Base-by-base conservation (phyloP, 2,329 filamentous ascomycete genomes). In the Pestalotiopsis sp. region DNA sequence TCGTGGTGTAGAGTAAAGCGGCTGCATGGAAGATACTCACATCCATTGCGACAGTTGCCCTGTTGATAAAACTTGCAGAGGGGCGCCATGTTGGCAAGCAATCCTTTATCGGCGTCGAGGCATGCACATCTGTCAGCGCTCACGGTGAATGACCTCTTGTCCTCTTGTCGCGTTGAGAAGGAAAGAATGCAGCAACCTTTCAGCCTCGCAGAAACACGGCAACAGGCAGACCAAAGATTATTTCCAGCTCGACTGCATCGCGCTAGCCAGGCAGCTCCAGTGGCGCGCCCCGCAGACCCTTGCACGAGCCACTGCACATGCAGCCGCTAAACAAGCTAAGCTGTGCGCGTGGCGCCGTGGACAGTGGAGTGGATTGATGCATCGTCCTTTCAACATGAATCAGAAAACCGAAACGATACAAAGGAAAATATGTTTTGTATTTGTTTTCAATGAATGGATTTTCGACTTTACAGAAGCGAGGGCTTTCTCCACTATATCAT, bases 31-130 rank as follows among this genome's bases (percentile, higher is more conserved):
- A 14, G 55, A 59, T 14, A 69, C 84, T 71, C 82, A 91, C 90
- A 83, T 80, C 91, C 91, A 76, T 86, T 89, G 74, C 82, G 88
- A 82, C 91, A 94, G 71, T 83, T 84, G 58, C 90, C 90, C 76
- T 90, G 85, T 76, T 87, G 85, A 75, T 85, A 93, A 78, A 88
- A 93, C 71, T 80, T 85, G 82, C 91, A 93, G 67, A 91, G 76
- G 38, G 76, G 76, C 60, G 76, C 75, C 83, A 84, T 78, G n/a
- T 38, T 62, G 55, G 68, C 58, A 45, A 11, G 64, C 39, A 31
- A 36, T 41, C 17, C 20, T 64, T 6, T 25, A 12, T 64, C 13
- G n/a, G 12, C 20, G 9, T 36, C n/a, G 6, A 39, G 25, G 38
- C 20, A 64, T 23, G 25, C 59, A 62, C 59, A 62, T 39, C 13